Conservation (phyloP, 306 rosid species). For the Fagus crenata region DNA sequence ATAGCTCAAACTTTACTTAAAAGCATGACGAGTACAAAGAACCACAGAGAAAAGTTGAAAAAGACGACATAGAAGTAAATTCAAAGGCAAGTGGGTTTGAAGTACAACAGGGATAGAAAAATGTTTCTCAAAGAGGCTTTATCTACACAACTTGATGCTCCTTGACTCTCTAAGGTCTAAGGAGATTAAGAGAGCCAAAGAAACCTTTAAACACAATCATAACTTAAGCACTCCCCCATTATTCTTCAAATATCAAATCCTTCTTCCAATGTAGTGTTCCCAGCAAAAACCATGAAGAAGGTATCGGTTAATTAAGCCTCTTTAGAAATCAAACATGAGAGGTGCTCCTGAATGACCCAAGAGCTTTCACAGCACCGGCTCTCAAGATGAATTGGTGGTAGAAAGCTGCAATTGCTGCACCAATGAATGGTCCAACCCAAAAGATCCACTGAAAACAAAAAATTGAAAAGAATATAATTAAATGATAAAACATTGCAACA, state of each 20-base stretch:
- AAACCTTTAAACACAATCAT: conserved; percentile 10
- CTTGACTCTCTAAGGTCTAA: neutral
- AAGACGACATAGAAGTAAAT: conserved; percentile 36
- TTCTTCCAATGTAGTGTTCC: conserved; percentile 26
- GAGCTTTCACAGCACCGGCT: conserved; percentile 83
- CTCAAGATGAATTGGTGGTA: conserved; percentile 93
- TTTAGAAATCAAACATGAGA: conserved; percentile 40
- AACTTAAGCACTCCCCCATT: conserved; percentile 19
- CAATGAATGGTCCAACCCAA: conserved; percentile 91
- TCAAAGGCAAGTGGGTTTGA: conserved; percentile 37
- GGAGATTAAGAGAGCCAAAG: neutral
- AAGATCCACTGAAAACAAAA: conserved; percentile 75
- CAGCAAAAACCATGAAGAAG: conserved; percentile 18
- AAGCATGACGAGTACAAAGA: conserved; percentile 24
- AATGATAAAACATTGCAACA: neutral
- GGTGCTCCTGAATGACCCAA: conserved; percentile 94
- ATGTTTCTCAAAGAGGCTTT: conserved; percentile 41
- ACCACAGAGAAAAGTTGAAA: conserved; percentile 26
- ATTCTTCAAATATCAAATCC: conserved; percentile 17
- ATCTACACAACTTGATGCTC: conserved; percentile 38
- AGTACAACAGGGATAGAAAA: conserved; percentile 32
- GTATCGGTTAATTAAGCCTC: neutral
- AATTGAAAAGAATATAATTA: conserved; percentile 7
- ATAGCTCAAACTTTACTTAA: neutral
- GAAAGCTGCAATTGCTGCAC: conserved; percentile 95